These are phyloP conservation scores for Fraxinus sp. DNA, from an alignment of 305 asterid species.

Conservation along the genomic window DNA sequence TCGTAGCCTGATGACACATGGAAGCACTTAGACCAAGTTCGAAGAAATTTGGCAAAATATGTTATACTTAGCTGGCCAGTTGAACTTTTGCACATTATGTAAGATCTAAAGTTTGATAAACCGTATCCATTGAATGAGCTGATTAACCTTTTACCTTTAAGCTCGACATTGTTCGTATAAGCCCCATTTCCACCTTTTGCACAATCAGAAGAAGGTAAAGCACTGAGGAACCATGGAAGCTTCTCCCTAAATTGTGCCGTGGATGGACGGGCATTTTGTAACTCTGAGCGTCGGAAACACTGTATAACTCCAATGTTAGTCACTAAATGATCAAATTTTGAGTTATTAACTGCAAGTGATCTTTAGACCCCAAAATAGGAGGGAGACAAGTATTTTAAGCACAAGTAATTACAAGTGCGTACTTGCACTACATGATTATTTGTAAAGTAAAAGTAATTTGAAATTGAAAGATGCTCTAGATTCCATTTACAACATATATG, in stretches of 20 bases:
- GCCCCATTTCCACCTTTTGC: constrained; percentile 98
- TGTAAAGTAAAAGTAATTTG: background rate
- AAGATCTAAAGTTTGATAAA: background rate
- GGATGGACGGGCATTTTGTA: constrained; percentile 78
- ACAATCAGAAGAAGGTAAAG: constrained; percentile 91
- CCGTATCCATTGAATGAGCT: background rate
- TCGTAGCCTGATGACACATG: constrained; percentile 58
- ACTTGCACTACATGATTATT: background rate
- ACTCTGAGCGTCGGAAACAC: constrained; percentile 89
- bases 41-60: background rate
- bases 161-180: constrained; percentile 72
- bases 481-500: background rate
- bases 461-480: background rate
- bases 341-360: constrained; percentile 16
- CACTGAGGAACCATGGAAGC: constrained; percentile 88
- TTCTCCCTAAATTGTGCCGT: constrained; percentile 76
- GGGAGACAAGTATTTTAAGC: background rate
- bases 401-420: background rate
- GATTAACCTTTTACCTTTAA: constrained; percentile 48
- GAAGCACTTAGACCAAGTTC: constrained; percentile 21
- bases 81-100: background rate
- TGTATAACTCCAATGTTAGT: constrained; percentile 25
- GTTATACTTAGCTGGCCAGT: background rate
- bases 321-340: constrained; percentile 24
- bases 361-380: background rate